A percentile compares a stretch with the other conserved stretches of the same genome.
Evolutionary conservation across 176 grass and related monocot species (phyloP).

Genomic region (Rhynchospora pubera): DNA sequence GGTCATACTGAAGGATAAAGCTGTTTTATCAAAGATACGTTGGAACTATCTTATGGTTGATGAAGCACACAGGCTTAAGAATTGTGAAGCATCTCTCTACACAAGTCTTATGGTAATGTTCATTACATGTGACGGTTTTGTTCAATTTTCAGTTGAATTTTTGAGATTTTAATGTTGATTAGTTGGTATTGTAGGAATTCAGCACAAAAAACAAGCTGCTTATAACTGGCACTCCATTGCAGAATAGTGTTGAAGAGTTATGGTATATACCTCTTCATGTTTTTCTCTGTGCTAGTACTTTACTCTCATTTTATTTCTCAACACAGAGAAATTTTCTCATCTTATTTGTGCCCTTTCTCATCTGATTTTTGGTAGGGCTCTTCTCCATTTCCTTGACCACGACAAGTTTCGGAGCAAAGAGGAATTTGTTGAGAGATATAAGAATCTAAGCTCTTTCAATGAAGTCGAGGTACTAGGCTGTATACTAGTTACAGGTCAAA

Average conservation of each 20-base stretch:
- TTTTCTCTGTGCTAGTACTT: constrained; percentile 11
- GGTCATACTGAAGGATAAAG: constrained; percentile 99
- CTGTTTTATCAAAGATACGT: constrained; percentile 84
- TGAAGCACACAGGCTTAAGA: constrained; percentile 95
- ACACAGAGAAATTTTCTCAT: neutral
- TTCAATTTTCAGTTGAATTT: neutral
- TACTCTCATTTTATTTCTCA: neutral
- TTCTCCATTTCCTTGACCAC: constrained; percentile 98
- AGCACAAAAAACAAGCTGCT: constrained; percentile 98
- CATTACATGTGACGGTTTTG: neutral
- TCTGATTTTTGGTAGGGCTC: constrained; percentile 45
- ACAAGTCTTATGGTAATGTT: constrained; percentile 70
- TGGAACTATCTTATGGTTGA: constrained; percentile 99
- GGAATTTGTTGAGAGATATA: constrained; percentile 97
- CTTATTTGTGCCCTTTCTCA: neutral
- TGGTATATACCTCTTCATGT: constrained; percentile 44
- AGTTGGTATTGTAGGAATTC: constrained; percentile 58
- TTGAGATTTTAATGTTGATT: constrained; percentile 14
- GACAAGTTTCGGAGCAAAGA: constrained; percentile 90
- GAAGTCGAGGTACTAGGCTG: constrained; percentile 64
- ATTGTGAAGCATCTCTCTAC: constrained; percentile 97
- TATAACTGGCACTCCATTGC: constrained; percentile 96
- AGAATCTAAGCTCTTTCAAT: constrained; percentile 92
- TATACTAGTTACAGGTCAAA: neutral
- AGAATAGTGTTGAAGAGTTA: constrained; percentile 97